Evolutionary conservation across 2,329 filamentous ascomycete genomes (phyloP), one percentile per base, ranked within the genome.

Genomic region (Colletotrichum caudatum): DNA sequence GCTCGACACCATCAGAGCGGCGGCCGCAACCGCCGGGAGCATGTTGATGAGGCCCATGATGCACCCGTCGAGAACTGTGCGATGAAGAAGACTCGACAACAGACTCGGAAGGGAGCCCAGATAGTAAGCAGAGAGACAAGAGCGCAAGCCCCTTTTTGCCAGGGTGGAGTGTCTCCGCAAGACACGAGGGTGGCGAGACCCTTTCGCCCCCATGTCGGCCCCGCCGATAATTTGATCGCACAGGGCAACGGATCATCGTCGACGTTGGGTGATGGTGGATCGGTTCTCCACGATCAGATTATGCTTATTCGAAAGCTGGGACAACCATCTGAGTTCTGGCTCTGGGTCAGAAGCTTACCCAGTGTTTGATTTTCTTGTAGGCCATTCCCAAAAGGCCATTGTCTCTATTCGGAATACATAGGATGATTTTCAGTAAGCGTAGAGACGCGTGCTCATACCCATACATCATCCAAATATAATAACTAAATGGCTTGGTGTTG

Each of bases 31-130:
- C 20, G 23, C 48, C n/a, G 59, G 37, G 44, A 60, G 39, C 59
- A 60, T 57, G 39, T 72, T 51, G 50, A 54, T 44, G 50, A 73
- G 48, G 51, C 64, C 64, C 68, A 71, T 73, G 41, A 53, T 60
- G 64, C 59, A 44, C 51, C 3, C 14, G 44, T 12, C 14, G 51
- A 53, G 41, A 20, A 7, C n/a, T 35, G 12, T 35, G 41, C 29
- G 39, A 29, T 63, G 50, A 14, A 48, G 29, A 68, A 26, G 57
- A 50, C 16, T n/a, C 16, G n/a, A 63, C 44, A 50, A 5, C 4
- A 50, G 8, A 7, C 6, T 26, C 1, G 39, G 41, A 33, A 29
- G 11, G 7, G 50, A 57, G 20, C 23, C 14, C 33, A 1, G 9
- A 9, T n/a, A 23, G 12, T 23, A 53, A 54, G 61, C 33, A 44